Base-by-base conservation (phyloP, 306 rosid species). In the Prunus campanulata region DNA sequence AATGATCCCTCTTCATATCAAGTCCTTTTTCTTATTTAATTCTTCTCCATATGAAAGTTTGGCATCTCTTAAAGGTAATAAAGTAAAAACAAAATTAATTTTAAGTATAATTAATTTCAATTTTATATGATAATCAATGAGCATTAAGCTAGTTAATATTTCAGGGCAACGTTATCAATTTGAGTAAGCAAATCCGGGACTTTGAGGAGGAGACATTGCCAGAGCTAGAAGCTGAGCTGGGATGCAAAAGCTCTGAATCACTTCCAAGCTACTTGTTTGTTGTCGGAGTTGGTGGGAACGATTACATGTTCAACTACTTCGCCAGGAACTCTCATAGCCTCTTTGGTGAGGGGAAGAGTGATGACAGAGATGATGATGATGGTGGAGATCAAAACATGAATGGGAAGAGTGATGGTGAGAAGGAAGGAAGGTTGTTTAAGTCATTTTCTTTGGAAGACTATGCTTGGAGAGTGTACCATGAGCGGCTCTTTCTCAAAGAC, bases 401-500 rank as follows among this genome's bases (percentile, higher is more conserved):
- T 29, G 27, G 35, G 5, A 19, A 19, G 2, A 11, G 11, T 35
- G 48, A 1, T 18, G 82, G n/a, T 8, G 74, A 70, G n/a, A 68
- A 13, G n/a, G 70, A 71, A 55, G 56, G 77, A 68, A 74, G 54
- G 59, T 47, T 83, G 79, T 93, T 93, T 68, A 83, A 86, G 54
- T 79, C 91, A 9, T 88, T 93, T 78, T 85, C 78, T 51, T 90
- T 93, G 62, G 98, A 93, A 77, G 93, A 91, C 71, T 93, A 93
- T 54, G 97, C 98, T 25, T 91, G 96, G 97, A 90, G 90, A 77
- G 88, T 82, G 16, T 88, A 80, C 72, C 96, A 91, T 59, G 93
- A 88, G 70, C 89, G 88, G 47, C 82, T 87, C 25, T 71, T 30
- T 44, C 78, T 91, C 77, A 91, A 83, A 74, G 98, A 93, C 54